Percentiles rank a stretch among this genome's conserved stretches.
These are phyloP conservation scores for Peronospora belbahrii DNA, from an alignment of 352 stramenopile genomes.

Conservation along the genomic window DNA sequence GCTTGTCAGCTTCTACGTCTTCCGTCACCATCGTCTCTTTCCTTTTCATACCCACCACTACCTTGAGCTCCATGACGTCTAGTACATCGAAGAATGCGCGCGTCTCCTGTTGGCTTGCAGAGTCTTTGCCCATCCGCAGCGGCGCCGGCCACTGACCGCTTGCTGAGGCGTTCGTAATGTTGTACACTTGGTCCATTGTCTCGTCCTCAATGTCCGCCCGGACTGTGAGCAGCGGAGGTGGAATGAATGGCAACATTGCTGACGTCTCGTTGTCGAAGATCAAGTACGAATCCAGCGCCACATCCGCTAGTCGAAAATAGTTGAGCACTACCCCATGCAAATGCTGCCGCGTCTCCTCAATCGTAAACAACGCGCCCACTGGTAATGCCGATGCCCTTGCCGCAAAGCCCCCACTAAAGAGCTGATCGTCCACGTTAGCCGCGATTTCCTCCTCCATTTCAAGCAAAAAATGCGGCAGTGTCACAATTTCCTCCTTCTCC, in stretches of 20 bases:
- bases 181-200: conserved; percentile 28
- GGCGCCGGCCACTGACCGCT: conserved; percentile 43
- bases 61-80: conserved; percentile 51
- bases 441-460: conserved; percentile 60
- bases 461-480: conserved; percentile 57
- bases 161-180: conserved; percentile 31
- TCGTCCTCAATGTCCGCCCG: conserved; percentile 26
- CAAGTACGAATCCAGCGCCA: conserved; percentile 47
- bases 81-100: conserved; percentile 58
- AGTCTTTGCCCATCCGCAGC: conserved; percentile 24
- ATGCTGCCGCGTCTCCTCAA: conserved; percentile 56
- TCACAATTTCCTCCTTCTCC: conserved; percentile 18
- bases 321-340: conserved; percentile 58
- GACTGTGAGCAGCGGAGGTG: conserved; percentile 43
- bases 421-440: conserved; percentile 54
- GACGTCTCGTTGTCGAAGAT: conserved; percentile 25
- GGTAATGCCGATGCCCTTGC: conserved; percentile 45
- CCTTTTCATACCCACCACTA: conserved; percentile 44
- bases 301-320: conserved; percentile 44
- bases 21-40: conserved; percentile 11
- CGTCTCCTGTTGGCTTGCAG: conserved; percentile 24
- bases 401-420: conserved; percentile 45
- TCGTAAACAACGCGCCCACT: conserved; percentile 64
- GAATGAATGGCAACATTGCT: conserved; percentile 14
- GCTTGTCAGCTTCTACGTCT: conserved; percentile 6